Conservation (phyloP, 352 stramenopile genomes). For the Globisporangium solare region DNA sequence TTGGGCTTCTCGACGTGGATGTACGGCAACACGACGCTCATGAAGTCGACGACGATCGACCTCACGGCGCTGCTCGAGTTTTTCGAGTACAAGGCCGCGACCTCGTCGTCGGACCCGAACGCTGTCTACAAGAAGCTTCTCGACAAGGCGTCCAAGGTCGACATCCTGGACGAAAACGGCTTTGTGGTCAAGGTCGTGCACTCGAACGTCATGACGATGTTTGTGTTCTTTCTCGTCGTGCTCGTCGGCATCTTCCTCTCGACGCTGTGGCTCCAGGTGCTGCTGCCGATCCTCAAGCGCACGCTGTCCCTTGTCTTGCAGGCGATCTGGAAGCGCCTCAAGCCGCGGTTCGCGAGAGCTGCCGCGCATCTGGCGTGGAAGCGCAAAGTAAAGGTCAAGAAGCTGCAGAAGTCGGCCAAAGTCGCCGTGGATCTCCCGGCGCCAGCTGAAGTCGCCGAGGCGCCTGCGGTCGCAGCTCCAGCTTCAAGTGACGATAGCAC, state of each 20-base stretch:
- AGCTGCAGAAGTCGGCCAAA: constrained; percentile 25
- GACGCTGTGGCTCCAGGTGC: constrained; percentile 39
- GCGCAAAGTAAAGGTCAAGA: constrained; percentile 4
- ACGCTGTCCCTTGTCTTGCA: constrained; percentile 32
- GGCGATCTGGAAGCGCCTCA: constrained; percentile 26
- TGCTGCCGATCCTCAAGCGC: constrained; percentile 43
- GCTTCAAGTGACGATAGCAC: background rate
- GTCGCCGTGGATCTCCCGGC: constrained; percentile 30
- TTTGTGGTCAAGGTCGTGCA: constrained; percentile 70
- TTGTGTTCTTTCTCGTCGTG: constrained; percentile 54
- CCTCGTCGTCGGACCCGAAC: constrained; percentile 27
- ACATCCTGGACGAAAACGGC: constrained; percentile 43
- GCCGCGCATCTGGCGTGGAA: constrained; percentile 1
- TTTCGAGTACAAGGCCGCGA: constrained; percentile 23
- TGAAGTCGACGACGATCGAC: constrained; percentile 51
- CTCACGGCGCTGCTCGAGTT: constrained; percentile 34
- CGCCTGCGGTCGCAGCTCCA: background rate
- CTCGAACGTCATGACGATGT: constrained; percentile 69
- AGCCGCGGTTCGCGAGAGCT: constrained; percentile 8
- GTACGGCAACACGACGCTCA: constrained; percentile 71
- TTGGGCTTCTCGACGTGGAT: constrained; percentile 79
- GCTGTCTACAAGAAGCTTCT: constrained; percentile 43
- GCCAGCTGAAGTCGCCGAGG: constrained; percentile 7
- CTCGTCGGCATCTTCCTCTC: constrained; percentile 55
- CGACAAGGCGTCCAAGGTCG: constrained; percentile 32